Conservation (phyloP, 2,329 filamentous ascomycete species). For the Hypomyces perniciosus region DNA sequence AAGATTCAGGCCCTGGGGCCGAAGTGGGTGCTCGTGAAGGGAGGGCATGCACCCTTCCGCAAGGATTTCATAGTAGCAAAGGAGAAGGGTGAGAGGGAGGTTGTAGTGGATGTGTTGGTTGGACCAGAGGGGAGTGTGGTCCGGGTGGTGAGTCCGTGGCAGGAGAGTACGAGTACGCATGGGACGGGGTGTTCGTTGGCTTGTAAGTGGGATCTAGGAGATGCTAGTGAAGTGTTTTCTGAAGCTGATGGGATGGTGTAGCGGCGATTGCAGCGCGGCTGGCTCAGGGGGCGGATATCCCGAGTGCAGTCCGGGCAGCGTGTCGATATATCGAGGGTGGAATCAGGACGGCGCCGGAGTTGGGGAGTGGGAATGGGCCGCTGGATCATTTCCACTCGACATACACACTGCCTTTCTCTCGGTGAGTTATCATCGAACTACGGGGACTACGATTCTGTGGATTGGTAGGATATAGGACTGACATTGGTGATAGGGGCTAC, state of each 20-base stretch:
- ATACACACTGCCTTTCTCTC: conserved; percentile 61
- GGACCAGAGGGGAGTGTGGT: conserved; percentile 51
- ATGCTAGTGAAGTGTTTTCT: background rate
- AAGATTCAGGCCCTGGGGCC: conserved; percentile 64
- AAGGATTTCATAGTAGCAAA: conserved; percentile 54
- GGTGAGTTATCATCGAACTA: conserved; percentile 34
- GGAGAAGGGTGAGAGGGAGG: conserved; percentile 50
- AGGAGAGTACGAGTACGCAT: conserved; percentile 75
- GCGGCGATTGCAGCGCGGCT: conserved; percentile 72
- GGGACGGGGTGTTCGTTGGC: conserved; percentile 93
- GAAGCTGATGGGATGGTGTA: conserved; percentile 20
- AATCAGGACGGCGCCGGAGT: conserved; percentile 56
- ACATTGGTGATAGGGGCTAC: conserved; percentile 47
- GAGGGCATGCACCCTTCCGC: conserved; percentile 78
- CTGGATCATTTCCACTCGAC: conserved; percentile 75
- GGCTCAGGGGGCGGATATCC: conserved; percentile 50
- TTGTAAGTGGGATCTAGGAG: conserved; percentile 46
- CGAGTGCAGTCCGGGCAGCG: conserved; percentile 58
- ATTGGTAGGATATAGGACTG: background rate
- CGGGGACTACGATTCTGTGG: background rate
- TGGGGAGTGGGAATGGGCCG: conserved; percentile 64
- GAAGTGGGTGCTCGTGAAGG: conserved; percentile 79
- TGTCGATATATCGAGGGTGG: conserved; percentile 67
- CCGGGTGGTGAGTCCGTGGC: conserved; percentile 64
- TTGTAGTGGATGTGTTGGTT: conserved; percentile 73